Percentiles rank a stretch among this genome's conserved stretches.
These are phyloP conservation scores for Gnomoniopsis smithogilvyi DNA, from an alignment of 2,329 filamentous ascomycete species.

Conservation along the genomic window DNA sequence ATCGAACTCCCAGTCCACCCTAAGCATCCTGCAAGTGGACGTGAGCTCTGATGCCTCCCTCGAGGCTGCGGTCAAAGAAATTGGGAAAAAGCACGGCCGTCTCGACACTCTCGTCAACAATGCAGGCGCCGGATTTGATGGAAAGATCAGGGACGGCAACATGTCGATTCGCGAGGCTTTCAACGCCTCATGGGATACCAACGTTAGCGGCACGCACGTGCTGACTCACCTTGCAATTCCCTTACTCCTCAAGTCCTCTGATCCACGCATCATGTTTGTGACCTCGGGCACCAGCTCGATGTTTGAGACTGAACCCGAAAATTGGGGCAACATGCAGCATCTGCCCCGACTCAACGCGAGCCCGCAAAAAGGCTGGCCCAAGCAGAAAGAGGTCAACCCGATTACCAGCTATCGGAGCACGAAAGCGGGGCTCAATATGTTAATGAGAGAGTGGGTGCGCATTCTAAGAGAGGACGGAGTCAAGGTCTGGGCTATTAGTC, in stretches of 20 bases:
- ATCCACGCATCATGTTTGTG: constrained; percentile 47
- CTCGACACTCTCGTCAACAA: constrained; percentile 57
- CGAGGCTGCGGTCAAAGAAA: constrained; percentile 37
- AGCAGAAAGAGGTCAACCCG: constrained; percentile 26
- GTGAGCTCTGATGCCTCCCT: constrained; percentile 52
- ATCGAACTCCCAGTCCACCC: constrained; percentile 35
- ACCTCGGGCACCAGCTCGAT: constrained; percentile 41
- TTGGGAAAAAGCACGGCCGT: constrained; percentile 39
- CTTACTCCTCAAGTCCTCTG: constrained; percentile 40
- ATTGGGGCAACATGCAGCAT: constrained; percentile 25
- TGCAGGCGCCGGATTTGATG: constrained; percentile 44
- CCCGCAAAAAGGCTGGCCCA: constrained; percentile 42
- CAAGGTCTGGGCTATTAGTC: constrained; percentile 34
- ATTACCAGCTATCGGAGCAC: constrained; percentile 33
- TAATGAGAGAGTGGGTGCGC: constrained; percentile 44
- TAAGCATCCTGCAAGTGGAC: constrained; percentile 50
- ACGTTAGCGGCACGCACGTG: constrained; percentile 45
- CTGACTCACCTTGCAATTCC: constrained; percentile 38
- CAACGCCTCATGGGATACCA: constrained; percentile 47
- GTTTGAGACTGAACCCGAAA: constrained; percentile 27
- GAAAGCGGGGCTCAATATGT: constrained; percentile 46
- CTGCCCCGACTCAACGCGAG: constrained; percentile 9
- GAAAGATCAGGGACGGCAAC: constrained; percentile 24
- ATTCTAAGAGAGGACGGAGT: constrained; percentile 36
- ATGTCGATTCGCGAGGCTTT: constrained; percentile 37